These are phyloP conservation scores for Fusarium beomiforme DNA, from an alignment of 2,329 filamentous ascomycete species.

Conservation along the genomic window DNA sequence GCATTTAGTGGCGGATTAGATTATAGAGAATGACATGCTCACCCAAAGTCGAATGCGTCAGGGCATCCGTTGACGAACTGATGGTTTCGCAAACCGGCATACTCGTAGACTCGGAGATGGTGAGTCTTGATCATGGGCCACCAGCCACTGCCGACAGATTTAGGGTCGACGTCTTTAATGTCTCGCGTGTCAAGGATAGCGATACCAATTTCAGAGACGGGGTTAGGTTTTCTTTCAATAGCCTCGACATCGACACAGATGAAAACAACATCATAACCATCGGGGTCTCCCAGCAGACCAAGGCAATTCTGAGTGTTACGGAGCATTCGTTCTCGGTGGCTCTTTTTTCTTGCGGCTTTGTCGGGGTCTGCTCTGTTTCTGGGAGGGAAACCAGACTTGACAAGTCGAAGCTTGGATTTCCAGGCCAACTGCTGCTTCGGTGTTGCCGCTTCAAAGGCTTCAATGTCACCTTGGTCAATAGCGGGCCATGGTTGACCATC, in stretches of 20 bases:
- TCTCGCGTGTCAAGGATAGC: conserved; percentile 78
- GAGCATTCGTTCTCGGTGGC: conserved; percentile 62
- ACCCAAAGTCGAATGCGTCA: conserved; percentile 80
- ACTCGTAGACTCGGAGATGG: conserved; percentile 82
- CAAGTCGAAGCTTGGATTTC: conserved; percentile 35
- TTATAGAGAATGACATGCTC: conserved; percentile 43
- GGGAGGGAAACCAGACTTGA: conserved; percentile 27
- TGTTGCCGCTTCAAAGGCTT: conserved; percentile 42
- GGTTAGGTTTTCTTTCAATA: conserved; percentile 72
- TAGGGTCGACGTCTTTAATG: conserved; percentile 66
- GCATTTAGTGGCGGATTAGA: conserved; percentile 9
- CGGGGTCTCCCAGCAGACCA: conserved; percentile 58
- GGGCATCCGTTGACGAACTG: conserved; percentile 78
- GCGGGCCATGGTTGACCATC: conserved; percentile 49
- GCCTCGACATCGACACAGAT: conserved; percentile 86
- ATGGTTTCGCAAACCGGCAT: conserved; percentile 71
- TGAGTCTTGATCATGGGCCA: conserved; percentile 70
- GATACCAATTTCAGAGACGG: conserved; percentile 87
- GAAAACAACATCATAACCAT: conserved; percentile 61
- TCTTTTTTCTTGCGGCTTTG: conserved; percentile 60
- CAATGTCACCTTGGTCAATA: conserved; percentile 49
- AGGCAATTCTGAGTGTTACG: conserved; percentile 76
- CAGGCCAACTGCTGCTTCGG: conserved; percentile 22
- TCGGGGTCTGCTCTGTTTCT: conserved; percentile 52
- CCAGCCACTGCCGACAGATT: conserved; percentile 73